phyloP scores from a whole-genome alignment of 2,329 filamentous ascomycete genomes.

The Microascus cirrosus region DNA sequence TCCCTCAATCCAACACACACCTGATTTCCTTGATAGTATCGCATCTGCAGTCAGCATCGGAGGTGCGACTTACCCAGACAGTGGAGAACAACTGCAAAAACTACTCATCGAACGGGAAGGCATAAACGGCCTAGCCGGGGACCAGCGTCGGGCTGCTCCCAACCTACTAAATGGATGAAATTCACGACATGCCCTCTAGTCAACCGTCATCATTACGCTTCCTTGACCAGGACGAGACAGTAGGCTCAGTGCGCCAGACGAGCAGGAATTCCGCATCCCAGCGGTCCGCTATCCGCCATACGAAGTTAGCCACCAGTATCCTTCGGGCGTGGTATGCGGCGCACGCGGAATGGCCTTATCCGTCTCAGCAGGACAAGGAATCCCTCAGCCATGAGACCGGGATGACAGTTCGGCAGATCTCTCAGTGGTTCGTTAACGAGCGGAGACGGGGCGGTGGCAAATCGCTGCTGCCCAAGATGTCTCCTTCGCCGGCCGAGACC shows the following conservation, averaged over 20 bases:
- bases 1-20: no score
- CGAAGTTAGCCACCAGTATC: constrained; percentile 23
- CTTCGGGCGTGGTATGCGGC: constrained; percentile 53
- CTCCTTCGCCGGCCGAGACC: neutral
- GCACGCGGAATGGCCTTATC: constrained; percentile 54
- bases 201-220: neutral
- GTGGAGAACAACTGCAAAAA: no score
- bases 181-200: neutral
- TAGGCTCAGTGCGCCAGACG: neutral
- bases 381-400: constrained; percentile 47
- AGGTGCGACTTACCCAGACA: no score
- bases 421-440: constrained; percentile 61
- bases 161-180: neutral
- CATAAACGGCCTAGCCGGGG: neutral
- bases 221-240: neutral
- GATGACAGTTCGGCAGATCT: constrained; percentile 49
- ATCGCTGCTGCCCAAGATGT: neutral
- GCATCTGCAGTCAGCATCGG: no score
- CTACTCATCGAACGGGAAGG: neutral
- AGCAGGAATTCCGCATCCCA: neutral
- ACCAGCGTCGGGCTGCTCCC: neutral
- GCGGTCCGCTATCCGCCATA: neutral
- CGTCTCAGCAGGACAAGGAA: constrained; percentile 53
- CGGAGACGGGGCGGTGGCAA: constrained; percentile 31
- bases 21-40: no score